These are phyloP conservation scores for Musa balbisiana DNA, from an alignment of 202 grass and related monocot species.

Conservation along the genomic window DNA sequence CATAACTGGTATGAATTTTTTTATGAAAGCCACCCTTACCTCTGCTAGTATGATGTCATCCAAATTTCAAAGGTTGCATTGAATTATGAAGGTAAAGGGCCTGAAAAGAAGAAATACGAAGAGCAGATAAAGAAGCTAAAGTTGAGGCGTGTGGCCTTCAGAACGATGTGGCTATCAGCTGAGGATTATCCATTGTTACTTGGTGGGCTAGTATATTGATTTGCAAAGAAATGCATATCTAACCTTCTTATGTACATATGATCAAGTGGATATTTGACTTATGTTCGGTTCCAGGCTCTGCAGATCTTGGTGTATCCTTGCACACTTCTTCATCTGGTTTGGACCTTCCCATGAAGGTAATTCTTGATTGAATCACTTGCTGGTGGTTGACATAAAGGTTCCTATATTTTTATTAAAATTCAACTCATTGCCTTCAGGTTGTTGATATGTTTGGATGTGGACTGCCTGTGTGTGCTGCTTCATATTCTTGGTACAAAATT, in stretches of 20 bases:
- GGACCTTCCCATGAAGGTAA: conserved; percentile 98
- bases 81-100: conserved; percentile 70
- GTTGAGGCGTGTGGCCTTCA: conserved; percentile 74
- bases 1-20: conserved; percentile 67
- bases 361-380: background rate
- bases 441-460: conserved; percentile 99
- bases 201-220: conserved; percentile 38
- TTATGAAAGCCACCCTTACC: background rate
- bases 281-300: conserved; percentile 48
- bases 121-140: conserved; percentile 82
- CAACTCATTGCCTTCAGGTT: conserved; percentile 35
- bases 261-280: conserved; percentile 20
- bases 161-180: conserved; percentile 90
- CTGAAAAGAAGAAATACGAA: conserved; percentile 85
- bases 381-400: background rate
- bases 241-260: background rate
- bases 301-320: conserved; percentile 83
- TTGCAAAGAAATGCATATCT: background rate
- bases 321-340: conserved; percentile 95
- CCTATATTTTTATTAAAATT: background rate
- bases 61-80: background rate
- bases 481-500: conserved; percentile 73
- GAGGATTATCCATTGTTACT: conserved; percentile 96
- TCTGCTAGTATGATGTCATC: background rate
- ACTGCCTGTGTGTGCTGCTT: conserved; percentile 93